Percentiles rank a stretch among this genome's conserved stretches.
These are phyloP conservation scores for Oryza meridionalis DNA, from an alignment of 176 grass and related monocot genomes.

Conservation along the genomic window DNA sequence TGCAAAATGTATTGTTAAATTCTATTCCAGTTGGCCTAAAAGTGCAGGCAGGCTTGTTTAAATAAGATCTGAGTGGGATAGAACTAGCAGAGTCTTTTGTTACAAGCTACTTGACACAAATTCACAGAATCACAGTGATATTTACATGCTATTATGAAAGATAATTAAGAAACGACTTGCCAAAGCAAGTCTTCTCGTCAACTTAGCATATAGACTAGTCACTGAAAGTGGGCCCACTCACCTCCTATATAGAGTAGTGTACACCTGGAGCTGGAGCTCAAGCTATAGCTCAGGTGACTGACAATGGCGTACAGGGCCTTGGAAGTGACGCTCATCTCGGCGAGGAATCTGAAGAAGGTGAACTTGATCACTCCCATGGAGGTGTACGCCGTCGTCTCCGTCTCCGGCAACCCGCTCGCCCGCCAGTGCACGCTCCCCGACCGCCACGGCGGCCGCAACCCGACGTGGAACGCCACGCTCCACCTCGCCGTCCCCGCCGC, in stretches of 20 bases:
- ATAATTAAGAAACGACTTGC: not conserved
- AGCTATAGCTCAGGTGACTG: not conserved
- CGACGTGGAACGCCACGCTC: conserved; percentile 50
- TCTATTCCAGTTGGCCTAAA: conserved; percentile 30
- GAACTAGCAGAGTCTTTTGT: not conserved
- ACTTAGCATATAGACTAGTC: not conserved
- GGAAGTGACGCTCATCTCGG: conserved; percentile 58
- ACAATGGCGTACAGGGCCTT: conserved; percentile 51
- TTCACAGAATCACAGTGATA: not conserved
- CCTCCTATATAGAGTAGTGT: not conserved
- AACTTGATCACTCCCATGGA: conserved; percentile 44
- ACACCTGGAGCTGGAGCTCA: not conserved
- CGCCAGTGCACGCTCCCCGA: conserved; percentile 41
- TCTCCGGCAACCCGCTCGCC: conserved; percentile 34
- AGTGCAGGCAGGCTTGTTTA: not conserved
- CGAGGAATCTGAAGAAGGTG: conserved; percentile 53
- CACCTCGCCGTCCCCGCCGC: conserved; percentile 26
- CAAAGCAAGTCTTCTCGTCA: not conserved
- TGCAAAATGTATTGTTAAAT: not conserved
- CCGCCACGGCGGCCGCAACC: conserved; percentile 36
- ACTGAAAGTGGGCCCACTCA: not conserved
- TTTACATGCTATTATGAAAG: not conserved
- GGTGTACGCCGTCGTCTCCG: conserved; percentile 48
- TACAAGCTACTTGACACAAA: not conserved
- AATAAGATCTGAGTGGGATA: not conserved